phyloP scores from a whole-genome alignment of 2,329 filamentous ascomycete genomes.

The Bisporella sp. region DNA sequence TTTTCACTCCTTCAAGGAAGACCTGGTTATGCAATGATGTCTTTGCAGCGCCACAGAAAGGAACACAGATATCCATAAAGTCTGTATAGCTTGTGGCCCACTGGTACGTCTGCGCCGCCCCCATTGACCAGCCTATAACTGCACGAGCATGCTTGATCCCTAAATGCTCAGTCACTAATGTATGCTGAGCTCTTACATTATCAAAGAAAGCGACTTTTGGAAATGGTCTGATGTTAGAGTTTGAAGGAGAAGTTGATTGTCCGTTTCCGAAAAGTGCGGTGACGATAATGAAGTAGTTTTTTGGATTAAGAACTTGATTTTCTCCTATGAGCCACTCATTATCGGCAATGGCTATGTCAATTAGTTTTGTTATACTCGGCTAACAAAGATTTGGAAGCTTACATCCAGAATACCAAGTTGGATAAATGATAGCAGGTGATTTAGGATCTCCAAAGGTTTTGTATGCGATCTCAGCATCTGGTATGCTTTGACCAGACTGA shows the following conservation, averaged over 20 bases:
- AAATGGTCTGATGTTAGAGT: conserved; percentile 49
- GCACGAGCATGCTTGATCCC: conserved; percentile 52
- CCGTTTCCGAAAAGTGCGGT: conserved; percentile 63
- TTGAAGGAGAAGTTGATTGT: conserved; percentile 62
- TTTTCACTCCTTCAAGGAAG: conserved; percentile 59
- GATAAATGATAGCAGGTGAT: conserved; percentile 65
- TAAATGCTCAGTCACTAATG: conserved; percentile 57
- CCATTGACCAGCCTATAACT: conserved; percentile 67
- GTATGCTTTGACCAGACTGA: conserved; percentile 54
- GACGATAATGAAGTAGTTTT: conserved; percentile 61
- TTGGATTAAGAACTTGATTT: conserved; percentile 48
- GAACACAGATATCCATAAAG: conserved; percentile 58
- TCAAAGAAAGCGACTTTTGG: conserved; percentile 60
- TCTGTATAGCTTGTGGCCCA: conserved; percentile 45
- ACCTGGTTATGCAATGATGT: conserved; percentile 62
- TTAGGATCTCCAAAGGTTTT: conserved; percentile 63
- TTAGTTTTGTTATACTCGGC: not conserved
- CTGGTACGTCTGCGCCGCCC: conserved; percentile 58
- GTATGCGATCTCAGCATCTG: conserved; percentile 64
- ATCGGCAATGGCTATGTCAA: conserved; percentile 47
- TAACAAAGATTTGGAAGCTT: conserved; percentile 16
- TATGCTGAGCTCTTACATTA: conserved; percentile 61
- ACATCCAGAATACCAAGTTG: conserved; percentile 67
- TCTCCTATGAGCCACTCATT: conserved; percentile 64
- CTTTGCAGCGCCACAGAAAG: conserved; percentile 59